A percentile compares a stretch with the other conserved stretches of the same genome.
phyloP scores from a whole-genome alignment of 371 early-diverging fungal species.

The Mucor mucedo region DNA sequence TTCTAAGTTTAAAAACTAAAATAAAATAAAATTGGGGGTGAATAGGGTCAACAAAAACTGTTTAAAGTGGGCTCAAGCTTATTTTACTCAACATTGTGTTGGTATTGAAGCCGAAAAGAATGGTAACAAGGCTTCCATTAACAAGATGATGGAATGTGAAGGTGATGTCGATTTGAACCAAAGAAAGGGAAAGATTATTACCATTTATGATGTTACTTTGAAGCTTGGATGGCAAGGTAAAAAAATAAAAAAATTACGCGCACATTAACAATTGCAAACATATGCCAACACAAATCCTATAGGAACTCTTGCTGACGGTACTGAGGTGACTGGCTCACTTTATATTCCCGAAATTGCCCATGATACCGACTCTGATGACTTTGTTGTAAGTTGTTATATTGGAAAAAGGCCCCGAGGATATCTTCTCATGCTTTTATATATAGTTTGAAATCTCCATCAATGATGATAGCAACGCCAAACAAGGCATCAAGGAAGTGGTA shows the following conservation, averaged over 20 bases:
- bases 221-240: constrained; percentile 78
- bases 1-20: not conserved
- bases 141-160: constrained; percentile 57
- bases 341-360: constrained; percentile 92
- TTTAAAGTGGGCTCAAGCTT: constrained; percentile 77
- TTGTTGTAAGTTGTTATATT: constrained; percentile 59
- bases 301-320: constrained; percentile 71
- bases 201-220: constrained; percentile 78
- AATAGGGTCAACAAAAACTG: constrained; percentile 89
- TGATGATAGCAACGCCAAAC: constrained; percentile 61
- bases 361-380: constrained; percentile 81
- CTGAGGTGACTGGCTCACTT: constrained; percentile 76
- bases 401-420: not conserved
- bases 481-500: constrained; percentile 73
- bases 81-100: constrained; percentile 62
- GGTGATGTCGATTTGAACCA: constrained; percentile 89
- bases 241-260: not conserved
- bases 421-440: not conserved
- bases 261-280: too few relatives aligned
- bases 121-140: constrained; percentile 59
- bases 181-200: constrained; percentile 87
- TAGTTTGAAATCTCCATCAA: constrained; percentile 81
- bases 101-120: constrained; percentile 50
- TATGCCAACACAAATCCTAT: not conserved
- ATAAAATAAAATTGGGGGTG: not conserved